These are phyloP conservation scores for Nemophila menziesii DNA, from an alignment of 257 asterid species.

Conservation along the genomic window DNA sequence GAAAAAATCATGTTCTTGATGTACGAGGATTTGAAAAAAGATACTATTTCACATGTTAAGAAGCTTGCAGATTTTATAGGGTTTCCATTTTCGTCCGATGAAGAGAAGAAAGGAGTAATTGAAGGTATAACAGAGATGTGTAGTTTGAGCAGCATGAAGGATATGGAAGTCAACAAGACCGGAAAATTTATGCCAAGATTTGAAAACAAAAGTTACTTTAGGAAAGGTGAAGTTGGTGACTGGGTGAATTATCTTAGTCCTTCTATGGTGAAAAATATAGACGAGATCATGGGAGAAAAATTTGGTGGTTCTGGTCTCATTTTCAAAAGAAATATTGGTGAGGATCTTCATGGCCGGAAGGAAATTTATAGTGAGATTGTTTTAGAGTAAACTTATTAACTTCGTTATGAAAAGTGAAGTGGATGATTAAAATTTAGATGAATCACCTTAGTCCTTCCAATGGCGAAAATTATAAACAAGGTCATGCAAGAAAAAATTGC, in stretches of 20 bases:
- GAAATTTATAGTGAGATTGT: too few relatives aligned
- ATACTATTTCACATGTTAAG: neutral
- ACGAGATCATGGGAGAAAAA: neutral
- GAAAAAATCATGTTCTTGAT: neutral
- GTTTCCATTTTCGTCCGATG: neutral
- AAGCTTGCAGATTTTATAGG: neutral
- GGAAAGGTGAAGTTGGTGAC: slow-evolving; percentile 3
- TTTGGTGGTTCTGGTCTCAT: neutral
- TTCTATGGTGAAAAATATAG: neutral
- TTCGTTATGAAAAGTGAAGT: too few relatives aligned
- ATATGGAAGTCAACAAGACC: slow-evolving; percentile 1
- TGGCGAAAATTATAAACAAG: too few relatives aligned
- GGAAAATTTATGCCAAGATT: neutral
- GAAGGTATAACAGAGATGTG: neutral
- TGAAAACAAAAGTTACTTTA: neutral
- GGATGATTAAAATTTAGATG: too few relatives aligned
- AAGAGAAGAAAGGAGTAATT: neutral
- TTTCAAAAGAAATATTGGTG: too few relatives aligned
- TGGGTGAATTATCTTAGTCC: neutral
- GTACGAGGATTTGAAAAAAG: slow-evolving; percentile 3
- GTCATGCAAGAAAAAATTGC: too few relatives aligned
- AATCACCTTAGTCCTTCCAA: too few relatives aligned
- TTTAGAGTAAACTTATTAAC: too few relatives aligned
- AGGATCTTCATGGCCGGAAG: too few relatives aligned
- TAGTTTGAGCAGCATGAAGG: neutral